Conservation (phyloP, 768 basidiomycete genomes). For the Phaeotremella fagi region DNA sequence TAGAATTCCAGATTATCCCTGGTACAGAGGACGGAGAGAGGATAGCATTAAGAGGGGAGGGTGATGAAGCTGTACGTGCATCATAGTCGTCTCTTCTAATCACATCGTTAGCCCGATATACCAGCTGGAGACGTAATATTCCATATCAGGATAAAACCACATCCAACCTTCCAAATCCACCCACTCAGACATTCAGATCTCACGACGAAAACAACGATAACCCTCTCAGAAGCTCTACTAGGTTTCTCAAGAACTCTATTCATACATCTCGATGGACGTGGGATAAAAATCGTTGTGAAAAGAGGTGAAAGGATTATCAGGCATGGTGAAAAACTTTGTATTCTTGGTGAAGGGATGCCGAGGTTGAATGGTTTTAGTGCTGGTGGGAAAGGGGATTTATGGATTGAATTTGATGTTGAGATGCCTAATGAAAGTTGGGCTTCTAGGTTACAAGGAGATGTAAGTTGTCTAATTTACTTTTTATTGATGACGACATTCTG, state of each 20-base stretch:
- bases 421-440: constrained; percentile 83
- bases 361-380: constrained; percentile 27
- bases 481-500: not conserved
- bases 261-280: constrained; percentile 87
- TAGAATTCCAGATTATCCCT: constrained; percentile 78
- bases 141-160: constrained; percentile 61
- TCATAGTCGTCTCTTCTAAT: not conserved
- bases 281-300: constrained; percentile 71
- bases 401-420: constrained; percentile 75
- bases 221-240: constrained; percentile 85
- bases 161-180: constrained; percentile 73
- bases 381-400: constrained; percentile 73
- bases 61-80: constrained; percentile 66
- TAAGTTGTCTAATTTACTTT: constrained; percentile 9
- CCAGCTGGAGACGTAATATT: constrained; percentile 91
- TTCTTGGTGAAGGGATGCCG: constrained; percentile 89
- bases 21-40: constrained; percentile 79
- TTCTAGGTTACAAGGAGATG: constrained; percentile 54
- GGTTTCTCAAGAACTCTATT: constrained; percentile 90
- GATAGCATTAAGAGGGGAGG: constrained; percentile 84
- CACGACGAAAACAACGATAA: constrained; percentile 72
- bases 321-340: constrained; percentile 65
- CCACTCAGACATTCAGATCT: constrained; percentile 54
- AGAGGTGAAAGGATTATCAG: constrained; percentile 57
- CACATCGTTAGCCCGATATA: constrained; percentile 61